Conservation (phyloP, 169 alveolate genomes). For the Perkinsus chesapeaki region DNA sequence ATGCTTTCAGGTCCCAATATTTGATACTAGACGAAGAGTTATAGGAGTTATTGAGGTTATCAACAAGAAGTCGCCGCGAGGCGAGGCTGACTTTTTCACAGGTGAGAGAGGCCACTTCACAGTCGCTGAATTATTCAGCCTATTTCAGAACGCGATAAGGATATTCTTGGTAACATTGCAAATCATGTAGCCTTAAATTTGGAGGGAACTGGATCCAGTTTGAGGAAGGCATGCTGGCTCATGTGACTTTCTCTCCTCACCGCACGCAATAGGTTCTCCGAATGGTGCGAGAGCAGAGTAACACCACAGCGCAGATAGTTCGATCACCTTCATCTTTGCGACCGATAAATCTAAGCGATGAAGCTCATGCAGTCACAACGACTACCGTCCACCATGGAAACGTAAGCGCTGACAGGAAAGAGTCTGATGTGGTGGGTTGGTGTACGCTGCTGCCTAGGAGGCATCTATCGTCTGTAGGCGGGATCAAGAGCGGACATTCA, state of each 20-base stretch:
- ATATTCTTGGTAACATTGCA: not conserved
- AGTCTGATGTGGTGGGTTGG: too few relatives aligned
- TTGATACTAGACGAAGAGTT: not conserved
- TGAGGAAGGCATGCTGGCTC: not conserved
- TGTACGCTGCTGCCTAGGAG: too few relatives aligned
- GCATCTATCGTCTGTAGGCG: too few relatives aligned
- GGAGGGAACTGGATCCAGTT: not conserved
- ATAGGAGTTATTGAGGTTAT: not conserved
- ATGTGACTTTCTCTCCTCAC: not conserved
- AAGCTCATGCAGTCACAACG: not conserved
- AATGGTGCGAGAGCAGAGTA: not conserved
- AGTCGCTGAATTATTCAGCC: not conserved
- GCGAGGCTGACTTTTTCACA: not conserved
- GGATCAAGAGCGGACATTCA: too few relatives aligned
- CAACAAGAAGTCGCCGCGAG: not conserved
- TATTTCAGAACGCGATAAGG: not conserved
- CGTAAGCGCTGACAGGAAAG: too few relatives aligned
- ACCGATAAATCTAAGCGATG: not conserved
- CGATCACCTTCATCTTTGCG: not conserved
- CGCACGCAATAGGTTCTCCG: not conserved
- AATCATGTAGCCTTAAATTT: not conserved
- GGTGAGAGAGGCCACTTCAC: not conserved
- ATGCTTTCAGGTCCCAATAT: not conserved
- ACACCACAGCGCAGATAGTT: not conserved
- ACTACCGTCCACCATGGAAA: not conserved